Conservation (phyloP, 495 filamentous ascomycete species). For the Elaphomyces granulatus region DNA sequence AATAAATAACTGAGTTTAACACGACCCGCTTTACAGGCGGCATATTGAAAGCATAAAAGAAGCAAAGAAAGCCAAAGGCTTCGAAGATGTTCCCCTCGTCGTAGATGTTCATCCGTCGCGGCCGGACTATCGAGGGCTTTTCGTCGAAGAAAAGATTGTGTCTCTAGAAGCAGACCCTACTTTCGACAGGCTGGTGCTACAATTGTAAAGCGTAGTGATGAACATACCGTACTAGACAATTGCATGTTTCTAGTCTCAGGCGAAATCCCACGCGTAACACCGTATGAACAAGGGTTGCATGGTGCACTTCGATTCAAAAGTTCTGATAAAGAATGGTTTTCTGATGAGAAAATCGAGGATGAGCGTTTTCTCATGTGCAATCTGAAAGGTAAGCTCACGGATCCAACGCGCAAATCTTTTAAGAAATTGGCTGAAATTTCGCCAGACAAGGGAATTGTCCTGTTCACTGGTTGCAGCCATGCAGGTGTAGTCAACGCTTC, state of each 20-base stretch:
- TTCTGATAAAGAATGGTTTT: conserved; percentile 34
- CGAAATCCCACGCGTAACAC: conserved; percentile 38
- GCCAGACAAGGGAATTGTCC: conserved; percentile 39
- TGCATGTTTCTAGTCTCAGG: conserved; percentile 45
- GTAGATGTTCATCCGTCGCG: conserved; percentile 43
- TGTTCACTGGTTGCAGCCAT: conserved; percentile 51
- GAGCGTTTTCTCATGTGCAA: conserved; percentile 46
- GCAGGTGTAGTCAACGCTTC: conserved; percentile 44
- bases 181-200: conserved; percentile 34
- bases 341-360: conserved; percentile 40
- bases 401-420: background rate
- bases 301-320: conserved; percentile 33
- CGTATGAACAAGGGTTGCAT: conserved; percentile 39
- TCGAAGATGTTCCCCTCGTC: conserved; percentile 16
- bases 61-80: conserved; percentile 24
- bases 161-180: conserved; percentile 44
- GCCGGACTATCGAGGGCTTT: conserved; percentile 40
- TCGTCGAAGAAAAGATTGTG: conserved; percentile 27
- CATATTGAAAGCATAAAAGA: conserved; percentile 29
- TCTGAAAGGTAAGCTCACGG: conserved; percentile 31
- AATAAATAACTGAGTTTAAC: background rate
- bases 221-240: conserved; percentile 38
- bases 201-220: conserved; percentile 28
- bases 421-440: background rate
- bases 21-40: conserved; percentile 25